Base-by-base conservation (phyloP, 1,284 basidiomycete genomes). In the Gymnopus androsaceus region DNA sequence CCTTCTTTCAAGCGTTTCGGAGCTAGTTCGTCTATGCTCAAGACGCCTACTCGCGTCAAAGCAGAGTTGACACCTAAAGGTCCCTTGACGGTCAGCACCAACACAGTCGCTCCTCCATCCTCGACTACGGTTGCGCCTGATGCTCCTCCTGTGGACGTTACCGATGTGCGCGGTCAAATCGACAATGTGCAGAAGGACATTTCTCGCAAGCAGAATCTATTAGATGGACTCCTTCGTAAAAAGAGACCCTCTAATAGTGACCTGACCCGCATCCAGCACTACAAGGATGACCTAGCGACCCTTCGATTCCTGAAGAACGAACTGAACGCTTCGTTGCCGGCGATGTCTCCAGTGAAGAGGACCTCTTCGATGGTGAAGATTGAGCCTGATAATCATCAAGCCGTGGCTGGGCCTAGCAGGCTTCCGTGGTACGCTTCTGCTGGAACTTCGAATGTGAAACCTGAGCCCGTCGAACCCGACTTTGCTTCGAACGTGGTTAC, bases 1-100 rank as follows among this genome's bases (percentile, higher is more conserved):
- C 19, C 19, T 19, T 21, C 14, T 42, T 14, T 33, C 6, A n/a
- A n/a, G n/a, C n/a, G n/a, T n/a, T n/a, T n/a, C n/a, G n/a, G n/a
- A n/a, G n/a, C n/a, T n/a, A n/a, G n/a, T n/a, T n/a, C n/a, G n/a
- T n/a, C n/a, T n/a, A n/a, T n/a, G n/a, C n/a, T n/a, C n/a, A 75
- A 76, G 58, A 74, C 68, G 55, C 54, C n/a, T n/a, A n/a, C n/a
- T n/a, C n/a, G n/a, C n/a, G n/a, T 60, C 7, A 75, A 72, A 52
- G 55, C 60, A 4, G 73, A 72, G 46, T 48, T 53, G n/a, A 33
- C 51, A 5, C 38, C 64, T 1, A 70, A 68, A 44, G 56, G 55
- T 3, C 69, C 71, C 15, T 64, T 73, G 4, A 63, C 64, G 3
- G 60, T 67, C 4, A 68, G 69, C 37, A 60, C 63, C 52, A 67